phyloP scores from a whole-genome alignment of 2,329 filamentous ascomycete species.

The Decorospora gaudefroyi region DNA sequence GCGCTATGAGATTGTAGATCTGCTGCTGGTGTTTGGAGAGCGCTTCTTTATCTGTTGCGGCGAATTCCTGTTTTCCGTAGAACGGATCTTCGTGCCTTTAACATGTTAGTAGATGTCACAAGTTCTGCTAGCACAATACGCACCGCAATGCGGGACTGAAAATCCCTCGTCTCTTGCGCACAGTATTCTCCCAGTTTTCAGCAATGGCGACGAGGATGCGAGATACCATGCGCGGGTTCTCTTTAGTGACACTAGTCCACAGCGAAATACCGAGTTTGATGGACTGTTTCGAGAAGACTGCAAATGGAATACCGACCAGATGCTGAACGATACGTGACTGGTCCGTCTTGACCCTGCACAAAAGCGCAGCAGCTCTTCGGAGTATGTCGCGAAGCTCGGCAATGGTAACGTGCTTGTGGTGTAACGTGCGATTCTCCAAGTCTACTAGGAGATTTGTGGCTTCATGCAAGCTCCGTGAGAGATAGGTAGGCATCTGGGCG shows the following conservation, averaged over 20 bases:
- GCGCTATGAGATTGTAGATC: conserved; percentile 81
- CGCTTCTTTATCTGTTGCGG: conserved; percentile 79
- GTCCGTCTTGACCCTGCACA: conserved; percentile 77
- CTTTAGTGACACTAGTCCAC: conserved; percentile 96
- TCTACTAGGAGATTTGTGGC: conserved; percentile 67
- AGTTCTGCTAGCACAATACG: conserved; percentile 31
- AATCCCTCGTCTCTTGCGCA: conserved; percentile 76
- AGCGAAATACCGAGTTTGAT: conserved; percentile 94
- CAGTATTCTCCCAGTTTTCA: conserved; percentile 86
- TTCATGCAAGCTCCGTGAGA: conserved; percentile 54
- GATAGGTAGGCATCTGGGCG: conserved; percentile 21
- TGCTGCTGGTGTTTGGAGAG: conserved; percentile 76
- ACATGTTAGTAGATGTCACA: conserved; percentile 36
- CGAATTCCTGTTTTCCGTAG: conserved; percentile 87
- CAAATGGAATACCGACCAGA: conserved; percentile 90
- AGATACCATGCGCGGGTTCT: conserved; percentile 86
- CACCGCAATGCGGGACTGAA: conserved; percentile 74
- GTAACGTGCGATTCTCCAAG: conserved; percentile 71
- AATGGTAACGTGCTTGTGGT: conserved; percentile 71
- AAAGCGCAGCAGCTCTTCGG: conserved; percentile 79
- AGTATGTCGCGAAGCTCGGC: conserved; percentile 79
- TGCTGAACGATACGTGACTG: conserved; percentile 81
- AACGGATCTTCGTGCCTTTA: conserved; percentile 77
- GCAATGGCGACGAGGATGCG: conserved; percentile 84
- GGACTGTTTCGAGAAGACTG: conserved; percentile 89